phyloP scores from a whole-genome alignment of 2,329 filamentous ascomycete genomes.

The Pseudonectria buxi region DNA sequence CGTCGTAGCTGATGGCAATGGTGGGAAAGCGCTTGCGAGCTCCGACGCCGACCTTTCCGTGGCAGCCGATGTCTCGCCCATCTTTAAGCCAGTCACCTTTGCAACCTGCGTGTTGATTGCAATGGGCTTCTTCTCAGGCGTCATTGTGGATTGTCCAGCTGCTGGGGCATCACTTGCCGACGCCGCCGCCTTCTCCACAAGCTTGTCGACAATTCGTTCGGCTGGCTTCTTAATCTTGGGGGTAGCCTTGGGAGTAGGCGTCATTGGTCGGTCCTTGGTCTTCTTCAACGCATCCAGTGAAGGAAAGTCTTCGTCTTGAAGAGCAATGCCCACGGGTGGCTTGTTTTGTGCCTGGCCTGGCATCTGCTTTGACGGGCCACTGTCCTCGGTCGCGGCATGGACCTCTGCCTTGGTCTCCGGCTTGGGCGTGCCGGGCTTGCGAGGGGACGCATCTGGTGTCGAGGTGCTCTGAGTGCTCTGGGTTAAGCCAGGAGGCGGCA shows the following conservation, averaged over 20 bases:
- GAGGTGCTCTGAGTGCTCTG: constrained; percentile 19
- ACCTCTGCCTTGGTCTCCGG: constrained; percentile 35
- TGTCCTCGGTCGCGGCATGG: constrained; percentile 40
- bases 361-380: constrained; percentile 41
- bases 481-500: constrained; percentile 18
- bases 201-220: constrained; percentile 24
- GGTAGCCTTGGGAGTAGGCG: constrained; percentile 28
- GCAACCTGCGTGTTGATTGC: constrained; percentile 44
- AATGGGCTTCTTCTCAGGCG: constrained; percentile 25
- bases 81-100: constrained; percentile 28
- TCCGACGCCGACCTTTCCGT: constrained; percentile 27
- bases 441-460: constrained; percentile 30
- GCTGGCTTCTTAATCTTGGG: constrained; percentile 25
- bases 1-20: constrained; percentile 40
- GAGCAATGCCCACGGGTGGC: constrained; percentile 20
- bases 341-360: constrained; percentile 29
- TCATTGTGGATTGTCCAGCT: constrained; percentile 5
- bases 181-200: constrained; percentile 13
- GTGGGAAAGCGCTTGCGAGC: constrained; percentile 41
- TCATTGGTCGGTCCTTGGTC: constrained; percentile 27
- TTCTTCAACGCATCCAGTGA: constrained; percentile 42
- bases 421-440: constrained; percentile 19
- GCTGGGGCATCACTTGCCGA: constrained; percentile 6
- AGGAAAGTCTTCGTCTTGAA: constrained; percentile 59
- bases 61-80: constrained; percentile 20